These are phyloP conservation scores for Hypoxylon cercidicola DNA, from an alignment of 495 filamentous ascomycete species.

Conservation along the genomic window DNA sequence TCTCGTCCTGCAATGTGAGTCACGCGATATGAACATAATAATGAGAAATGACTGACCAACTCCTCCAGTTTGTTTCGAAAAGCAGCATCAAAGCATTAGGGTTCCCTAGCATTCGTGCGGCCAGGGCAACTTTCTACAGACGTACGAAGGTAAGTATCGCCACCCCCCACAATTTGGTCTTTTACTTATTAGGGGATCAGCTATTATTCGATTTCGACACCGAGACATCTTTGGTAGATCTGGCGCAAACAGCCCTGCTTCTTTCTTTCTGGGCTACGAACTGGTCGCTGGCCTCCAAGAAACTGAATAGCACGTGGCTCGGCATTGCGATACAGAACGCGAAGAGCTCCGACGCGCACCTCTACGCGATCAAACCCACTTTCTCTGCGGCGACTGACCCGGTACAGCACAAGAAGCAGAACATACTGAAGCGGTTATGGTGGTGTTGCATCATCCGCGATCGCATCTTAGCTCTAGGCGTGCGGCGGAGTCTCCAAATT, in stretches of 20 bases:
- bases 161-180: not conserved
- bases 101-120: slow-evolving; percentile 54
- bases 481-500: slow-evolving; percentile 60
- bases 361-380: slow-evolving; percentile 44
- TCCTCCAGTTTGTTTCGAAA: slow-evolving; percentile 52
- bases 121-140: slow-evolving; percentile 55
- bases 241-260: slow-evolving; percentile 57
- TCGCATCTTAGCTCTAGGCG: slow-evolving; percentile 58
- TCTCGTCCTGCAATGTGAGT: slow-evolving; percentile 58
- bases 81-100: slow-evolving; percentile 55
- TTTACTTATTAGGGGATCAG: slow-evolving; percentile 33
- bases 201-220: slow-evolving; percentile 51
- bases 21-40: not conserved
- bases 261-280: slow-evolving; percentile 55
- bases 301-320: slow-evolving; percentile 59
- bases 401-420: slow-evolving; percentile 47
- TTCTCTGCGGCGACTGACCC: slow-evolving; percentile 37
- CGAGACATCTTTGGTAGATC: slow-evolving; percentile 45
- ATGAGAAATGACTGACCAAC: not conserved
- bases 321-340: slow-evolving; percentile 59
- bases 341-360: slow-evolving; percentile 54
- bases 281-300: slow-evolving; percentile 49
- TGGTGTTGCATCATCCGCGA: slow-evolving; percentile 64
- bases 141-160: slow-evolving; percentile 50
- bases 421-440: slow-evolving; percentile 56